Percentiles rank a stretch among this genome's conserved stretches.
phyloP scores from a whole-genome alignment of 2,329 filamentous ascomycete species.

The Amauroascus verrucosus region DNA sequence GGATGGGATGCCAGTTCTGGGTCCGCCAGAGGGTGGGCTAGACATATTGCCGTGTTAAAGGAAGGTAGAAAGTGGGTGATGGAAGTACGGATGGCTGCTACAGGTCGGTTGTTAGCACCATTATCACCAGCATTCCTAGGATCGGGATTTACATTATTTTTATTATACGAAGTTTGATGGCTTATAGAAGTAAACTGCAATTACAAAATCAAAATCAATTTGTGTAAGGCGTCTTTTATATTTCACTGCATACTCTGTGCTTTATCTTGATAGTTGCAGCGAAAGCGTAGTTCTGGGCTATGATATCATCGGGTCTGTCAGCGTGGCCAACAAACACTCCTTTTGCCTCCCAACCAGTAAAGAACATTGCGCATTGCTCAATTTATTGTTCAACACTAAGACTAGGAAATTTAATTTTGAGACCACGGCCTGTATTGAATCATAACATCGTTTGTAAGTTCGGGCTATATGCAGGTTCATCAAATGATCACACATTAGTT shows the following conservation, averaged over 20 bases:
- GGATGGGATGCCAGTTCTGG: constrained; percentile 5
- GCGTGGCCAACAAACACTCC: background rate
- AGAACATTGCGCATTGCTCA: no score
- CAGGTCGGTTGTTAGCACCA: background rate
- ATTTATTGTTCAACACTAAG: no score
- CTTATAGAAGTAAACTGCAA: no score
- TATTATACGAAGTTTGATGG: background rate
- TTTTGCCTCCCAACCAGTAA: background rate
- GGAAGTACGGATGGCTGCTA: background rate
- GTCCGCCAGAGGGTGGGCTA: background rate
- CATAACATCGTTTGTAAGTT: no score
- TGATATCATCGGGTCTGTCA: background rate
- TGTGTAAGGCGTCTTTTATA: no score
- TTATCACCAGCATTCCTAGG: background rate
- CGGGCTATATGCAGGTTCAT: background rate
- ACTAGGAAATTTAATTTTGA: no score
- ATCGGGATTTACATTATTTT: no score
- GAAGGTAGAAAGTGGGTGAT: background rate
- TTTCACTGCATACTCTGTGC: background rate
- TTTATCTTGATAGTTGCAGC: background rate
- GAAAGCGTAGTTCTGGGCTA: background rate
- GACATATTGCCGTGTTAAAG: background rate
- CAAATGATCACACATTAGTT: background rate
- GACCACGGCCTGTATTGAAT: no score
- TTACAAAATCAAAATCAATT: no score